phyloP scores from a whole-genome alignment of 2,329 filamentous ascomycete species.

The Emergomyces orientalis region DNA sequence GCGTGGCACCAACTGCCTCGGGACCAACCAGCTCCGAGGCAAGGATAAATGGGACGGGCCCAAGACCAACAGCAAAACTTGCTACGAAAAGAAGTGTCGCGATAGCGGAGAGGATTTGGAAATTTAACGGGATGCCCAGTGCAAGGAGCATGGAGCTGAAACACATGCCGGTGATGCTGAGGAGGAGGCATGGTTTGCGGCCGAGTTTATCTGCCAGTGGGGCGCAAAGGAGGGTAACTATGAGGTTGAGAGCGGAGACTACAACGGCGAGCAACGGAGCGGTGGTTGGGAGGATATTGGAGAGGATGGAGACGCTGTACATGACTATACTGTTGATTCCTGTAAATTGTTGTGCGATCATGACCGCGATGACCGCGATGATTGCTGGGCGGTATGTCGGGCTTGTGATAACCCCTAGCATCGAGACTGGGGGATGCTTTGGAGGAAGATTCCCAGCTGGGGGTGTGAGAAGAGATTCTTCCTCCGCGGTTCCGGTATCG shows the following conservation, averaged over 20 bases:
- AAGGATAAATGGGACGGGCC: conserved; percentile 90
- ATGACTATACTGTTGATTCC: conserved; percentile 97
- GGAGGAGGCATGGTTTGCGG: conserved; percentile 72
- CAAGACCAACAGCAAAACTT: conserved; percentile 82
- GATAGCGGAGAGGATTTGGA: conserved; percentile 68
- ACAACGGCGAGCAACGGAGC: conserved; percentile 77
- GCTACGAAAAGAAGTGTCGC: conserved; percentile 78
- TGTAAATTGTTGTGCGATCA: conserved; percentile 86
- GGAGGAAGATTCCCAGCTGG: conserved; percentile 56
- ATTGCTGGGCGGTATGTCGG: conserved; percentile 62
- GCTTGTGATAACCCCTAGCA: conserved; percentile 56
- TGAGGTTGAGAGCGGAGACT: conserved; percentile 77
- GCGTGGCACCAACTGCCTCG: conserved; percentile 82
- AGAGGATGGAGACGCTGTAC: conserved; percentile 89
- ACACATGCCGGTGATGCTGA: conserved; percentile 79
- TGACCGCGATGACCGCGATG: conserved; percentile 76
- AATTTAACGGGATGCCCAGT: conserved; percentile 63
- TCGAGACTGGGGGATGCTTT: conserved; percentile 57
- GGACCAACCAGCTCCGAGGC: conserved; percentile 82
- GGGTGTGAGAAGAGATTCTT: conserved; percentile 55
- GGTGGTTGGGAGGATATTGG: conserved; percentile 68
- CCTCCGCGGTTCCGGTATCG: conserved; percentile 45
- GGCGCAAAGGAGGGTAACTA: conserved; percentile 71
- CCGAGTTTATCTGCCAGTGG: conserved; percentile 81
- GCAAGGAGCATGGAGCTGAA: conserved; percentile 66